Evolutionary conservation across 2,329 filamentous ascomycete genomes (phyloP), one percentile per base, ranked within the genome.

Genomic region (Trichoderma endophyticum): DNA sequence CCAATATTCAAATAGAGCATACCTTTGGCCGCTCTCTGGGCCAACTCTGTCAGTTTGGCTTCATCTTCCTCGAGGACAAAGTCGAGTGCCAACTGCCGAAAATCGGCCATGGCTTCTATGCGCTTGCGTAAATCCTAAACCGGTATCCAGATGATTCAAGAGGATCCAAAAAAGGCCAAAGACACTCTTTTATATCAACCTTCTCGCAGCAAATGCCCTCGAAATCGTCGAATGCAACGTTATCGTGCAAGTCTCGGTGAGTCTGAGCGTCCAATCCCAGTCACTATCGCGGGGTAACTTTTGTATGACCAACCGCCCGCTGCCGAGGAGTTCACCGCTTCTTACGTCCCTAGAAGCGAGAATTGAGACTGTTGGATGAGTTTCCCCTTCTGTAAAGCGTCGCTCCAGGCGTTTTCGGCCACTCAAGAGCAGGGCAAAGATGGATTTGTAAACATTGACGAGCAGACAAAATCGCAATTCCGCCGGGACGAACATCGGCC

Each of bases 61-160:
- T 83, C 82, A 71, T 86, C 82, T 69, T 88, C 86, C 9, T 85
- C 81, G 54, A 88, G 84, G 72, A 88, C 86, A 77, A 86, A 88
- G 74, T 87, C 83, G 69, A 88, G 80, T 39, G 86, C 86, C 74
- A 87, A 83, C 75, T 87, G 85, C 74, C 84, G 83, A 75, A 88
- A 84, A 76, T 82, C 83, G 65, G 85, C 83, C 86, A 88, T 88
- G 71, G 56, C 61, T 71, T 32, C 39, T 18, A 24, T 36, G 21
- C 66, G 18, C 54, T 21, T 28, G 34, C 7, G 28, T 15, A 54
- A 26, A 59, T 32, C 11, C 43, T 57, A 8, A 24, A 8, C 26
- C 8, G 24, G 30, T 34, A n/a, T 7, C 21, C 24, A 51, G 14
- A 18, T 28, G 6, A 4, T 26, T n/a, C 6, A 30, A 18, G 3